These are phyloP conservation scores for Hordeum marinum DNA, from an alignment of 176 grass and related monocot genomes.

Conservation along the genomic window DNA sequence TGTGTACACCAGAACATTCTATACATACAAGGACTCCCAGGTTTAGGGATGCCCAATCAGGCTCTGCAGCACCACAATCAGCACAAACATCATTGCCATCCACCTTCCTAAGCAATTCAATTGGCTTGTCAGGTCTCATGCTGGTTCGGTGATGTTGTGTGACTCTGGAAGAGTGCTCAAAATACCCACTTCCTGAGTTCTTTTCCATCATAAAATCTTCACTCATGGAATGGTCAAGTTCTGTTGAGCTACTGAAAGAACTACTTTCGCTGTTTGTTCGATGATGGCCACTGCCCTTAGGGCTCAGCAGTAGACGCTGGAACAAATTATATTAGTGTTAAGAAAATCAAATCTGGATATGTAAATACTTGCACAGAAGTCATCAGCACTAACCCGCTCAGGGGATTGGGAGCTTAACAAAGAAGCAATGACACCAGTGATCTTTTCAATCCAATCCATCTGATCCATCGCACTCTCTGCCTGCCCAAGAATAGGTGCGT, in stretches of 20 bases:
- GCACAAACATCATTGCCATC: slow-evolving; percentile 77
- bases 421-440: slow-evolving; percentile 96
- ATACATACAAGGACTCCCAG: slow-evolving; percentile 94
- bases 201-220: slow-evolving; percentile 80
- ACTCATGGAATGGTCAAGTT: slow-evolving; percentile 65
- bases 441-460: slow-evolving; percentile 99
- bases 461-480: slow-evolving; percentile 98
- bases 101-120: slow-evolving; percentile 94
- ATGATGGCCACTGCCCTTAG: slow-evolving; percentile 60
- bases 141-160: slow-evolving; percentile 65
- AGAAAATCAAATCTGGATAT: slow-evolving; percentile 26
- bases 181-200: slow-evolving; percentile 67
- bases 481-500: slow-evolving; percentile 40
- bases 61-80: slow-evolving; percentile 82
- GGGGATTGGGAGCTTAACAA: slow-evolving; percentile 95
- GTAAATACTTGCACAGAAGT: slow-evolving; percentile 1
- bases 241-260: slow-evolving; percentile 86
- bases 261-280: slow-evolving; percentile 70
- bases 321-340: slow-evolving; percentile 35
- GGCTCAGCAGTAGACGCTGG: slow-evolving; percentile 73
- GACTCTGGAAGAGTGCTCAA: slow-evolving; percentile 61
- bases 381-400: slow-evolving; percentile 63
- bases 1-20: slow-evolving; percentile 93
- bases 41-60: slow-evolving; percentile 97
- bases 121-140: slow-evolving; percentile 92